A percentile compares a stretch with the other conserved stretches of the same genome.
phyloP scores from a whole-genome alignment of 306 rosid genomes.

The Prosopis cineraria region DNA sequence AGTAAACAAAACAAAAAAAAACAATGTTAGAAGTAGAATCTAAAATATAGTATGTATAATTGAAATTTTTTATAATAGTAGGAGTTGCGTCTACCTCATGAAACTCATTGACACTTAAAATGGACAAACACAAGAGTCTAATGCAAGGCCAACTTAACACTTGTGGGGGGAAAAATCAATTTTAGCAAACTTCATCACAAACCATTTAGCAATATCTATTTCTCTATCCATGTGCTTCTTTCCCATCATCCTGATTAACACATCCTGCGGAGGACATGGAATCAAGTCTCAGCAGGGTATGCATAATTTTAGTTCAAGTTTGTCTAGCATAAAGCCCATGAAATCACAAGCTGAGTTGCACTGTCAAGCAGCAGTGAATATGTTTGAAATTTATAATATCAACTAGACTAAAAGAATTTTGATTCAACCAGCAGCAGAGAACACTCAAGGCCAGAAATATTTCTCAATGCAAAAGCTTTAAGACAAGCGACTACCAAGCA shows the following conservation, averaged over 20 bases:
- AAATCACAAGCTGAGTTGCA: not conserved
- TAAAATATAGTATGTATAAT: not conserved
- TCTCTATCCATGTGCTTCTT: not conserved
- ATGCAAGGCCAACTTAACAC: not conserved
- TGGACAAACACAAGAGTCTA: not conserved
- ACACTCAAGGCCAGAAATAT: not conserved
- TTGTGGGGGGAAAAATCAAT: not conserved
- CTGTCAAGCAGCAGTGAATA: not conserved
- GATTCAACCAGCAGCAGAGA: not conserved
- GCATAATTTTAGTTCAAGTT: not conserved
- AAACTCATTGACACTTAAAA: not conserved
- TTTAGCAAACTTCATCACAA: not conserved
- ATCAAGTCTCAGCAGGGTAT: not conserved
- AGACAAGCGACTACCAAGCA: not conserved
- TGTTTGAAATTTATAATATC: not conserved
- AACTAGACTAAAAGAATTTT: not conserved
- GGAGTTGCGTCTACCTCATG: not conserved
- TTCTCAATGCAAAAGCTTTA: conserved; percentile 9
- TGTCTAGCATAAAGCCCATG: not conserved
- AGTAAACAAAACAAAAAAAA: not conserved
- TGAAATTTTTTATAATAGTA: not conserved
- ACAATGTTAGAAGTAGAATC: not conserved
- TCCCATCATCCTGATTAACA: not conserved
- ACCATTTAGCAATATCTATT: not conserved
- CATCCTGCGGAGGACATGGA: not conserved